A percentile compares a stretch with the other conserved stretches of the same genome.
Evolutionary conservation across 164 flowering plant species (phyloP).

Genomic region (Nymphaea colorata): DNA sequence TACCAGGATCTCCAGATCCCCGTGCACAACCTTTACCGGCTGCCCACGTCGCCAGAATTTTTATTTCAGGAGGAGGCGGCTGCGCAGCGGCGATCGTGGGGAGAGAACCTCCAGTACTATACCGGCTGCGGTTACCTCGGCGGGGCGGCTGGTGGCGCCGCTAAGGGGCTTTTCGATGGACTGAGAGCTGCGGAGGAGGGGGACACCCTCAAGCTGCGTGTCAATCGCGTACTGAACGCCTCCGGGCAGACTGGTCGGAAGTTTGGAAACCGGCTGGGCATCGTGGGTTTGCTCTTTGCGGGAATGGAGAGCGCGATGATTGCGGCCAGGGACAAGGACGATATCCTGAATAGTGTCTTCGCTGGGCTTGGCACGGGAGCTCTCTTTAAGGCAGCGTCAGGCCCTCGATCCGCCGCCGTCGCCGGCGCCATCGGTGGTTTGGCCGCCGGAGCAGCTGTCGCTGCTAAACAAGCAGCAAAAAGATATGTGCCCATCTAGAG

Average conservation of each 20-base stretch:
- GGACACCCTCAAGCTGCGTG: slow-evolving; percentile 38
- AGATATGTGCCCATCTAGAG: slow-evolving; percentile 49
- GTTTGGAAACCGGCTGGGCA: slow-evolving; percentile 39
- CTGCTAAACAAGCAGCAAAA: slow-evolving; percentile 53
- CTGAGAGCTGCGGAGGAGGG: slow-evolving; percentile 36
- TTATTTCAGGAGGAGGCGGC: slow-evolving; percentile 47
- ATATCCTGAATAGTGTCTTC: slow-evolving; percentile 37
- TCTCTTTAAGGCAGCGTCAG: slow-evolving; percentile 51
- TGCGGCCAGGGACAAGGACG: slow-evolving; percentile 39
- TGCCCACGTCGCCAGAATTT: slow-evolving; percentile 50
- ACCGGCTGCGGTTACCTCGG: slow-evolving; percentile 39
- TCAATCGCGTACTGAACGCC: slow-evolving; percentile 40
- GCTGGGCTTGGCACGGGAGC: slow-evolving; percentile 88
- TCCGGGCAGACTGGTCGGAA: slow-evolving; percentile 33
- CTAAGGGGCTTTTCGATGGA: slow-evolving; percentile 32
- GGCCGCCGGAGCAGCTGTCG: slow-evolving; percentile 46
- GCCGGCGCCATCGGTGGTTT: slow-evolving; percentile 76
- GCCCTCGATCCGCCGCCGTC: slow-evolving; percentile 60
- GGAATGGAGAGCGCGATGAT: slow-evolving; percentile 54
- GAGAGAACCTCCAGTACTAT: slow-evolving; percentile 41
- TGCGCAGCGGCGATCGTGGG: slow-evolving; percentile 46
- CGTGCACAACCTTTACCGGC: slow-evolving; percentile 32
- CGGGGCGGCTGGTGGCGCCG: slow-evolving; percentile 36
- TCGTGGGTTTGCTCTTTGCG: slow-evolving; percentile 44
- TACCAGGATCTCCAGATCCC: slow-evolving; percentile 43